Base-by-base conservation (phyloP, 129 eudicot species). In the Glebionis coronaria region DNA sequence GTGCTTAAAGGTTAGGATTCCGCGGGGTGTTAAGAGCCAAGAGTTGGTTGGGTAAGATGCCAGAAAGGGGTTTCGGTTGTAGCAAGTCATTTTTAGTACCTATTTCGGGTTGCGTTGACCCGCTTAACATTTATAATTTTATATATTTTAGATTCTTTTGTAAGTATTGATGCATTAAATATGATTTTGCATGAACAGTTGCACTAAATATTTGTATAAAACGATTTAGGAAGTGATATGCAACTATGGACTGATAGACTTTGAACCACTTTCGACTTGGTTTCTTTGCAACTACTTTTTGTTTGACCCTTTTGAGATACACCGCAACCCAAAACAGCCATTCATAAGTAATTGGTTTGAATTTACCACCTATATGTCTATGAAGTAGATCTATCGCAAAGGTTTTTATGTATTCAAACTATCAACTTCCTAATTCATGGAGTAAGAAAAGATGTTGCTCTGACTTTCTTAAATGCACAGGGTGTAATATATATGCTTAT, bases 391-490 rank as follows among this genome's bases (percentile, higher is more conserved):
- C 18, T 49, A 49, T 12, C 54, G 14, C 54, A 3, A 47, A 47
- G 19, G 47, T 55, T 54, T 13, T 38, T 13, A 56, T 56, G 56
- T 8, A 69, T 46, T 3, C 60, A 29, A 58, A 71, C 81, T 88
- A 85, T 88, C 42, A 35, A 35, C 42, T 7, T 35, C 38, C 38
- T 29, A 29, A 35, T 35, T 35, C 9, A 35, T 35, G 2, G 42
- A 35, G 42, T 35, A 35, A 35, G 42, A 35, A 35, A 35, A 35
- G 42, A 55, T 10, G 60, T n/a, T 70, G 70, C 81, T 78, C 91
- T 0, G 95, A 84, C 49, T 85, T 87, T 38, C 63, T 5, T 79
- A 83, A 19, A 87, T 90, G 88, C 92, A 87, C 5, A 56, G 61
- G 5, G 28, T 21, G 28, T 56, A 7, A 23, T 12, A 56, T 12